Percentiles rank a stretch among this genome's conserved stretches.
phyloP scores from a whole-genome alignment of 441 rosid genomes.

The Euphorbia corollata region DNA sequence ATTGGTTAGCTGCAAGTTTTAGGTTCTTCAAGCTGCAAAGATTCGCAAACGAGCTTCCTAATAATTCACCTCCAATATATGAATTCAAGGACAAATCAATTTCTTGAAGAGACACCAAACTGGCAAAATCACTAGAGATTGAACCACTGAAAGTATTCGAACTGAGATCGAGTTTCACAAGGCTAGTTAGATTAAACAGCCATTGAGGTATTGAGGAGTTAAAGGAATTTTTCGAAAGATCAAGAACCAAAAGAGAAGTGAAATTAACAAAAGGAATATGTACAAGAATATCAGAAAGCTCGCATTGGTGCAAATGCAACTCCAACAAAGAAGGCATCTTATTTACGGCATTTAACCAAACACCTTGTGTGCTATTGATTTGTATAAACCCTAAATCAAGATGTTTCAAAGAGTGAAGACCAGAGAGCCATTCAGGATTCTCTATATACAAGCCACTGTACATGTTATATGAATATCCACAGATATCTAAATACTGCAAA shows the following conservation, averaged over 20 bases:
- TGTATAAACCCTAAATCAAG: slow-evolving; percentile 6
- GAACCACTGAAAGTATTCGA: slow-evolving; percentile 12
- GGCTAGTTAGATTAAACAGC: slow-evolving; percentile 14
- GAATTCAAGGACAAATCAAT: slow-evolving; percentile 8
- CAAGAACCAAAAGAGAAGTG: slow-evolving; percentile 11
- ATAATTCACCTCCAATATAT: slow-evolving; percentile 5
- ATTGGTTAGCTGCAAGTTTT: slow-evolving; percentile 11
- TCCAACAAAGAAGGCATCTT: slow-evolving; percentile 6
- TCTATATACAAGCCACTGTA: background rate
- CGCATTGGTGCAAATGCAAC: slow-evolving; percentile 10
- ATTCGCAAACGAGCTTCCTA: slow-evolving; percentile 3
- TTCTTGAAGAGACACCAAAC: slow-evolving; percentile 10
- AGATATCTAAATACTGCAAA: slow-evolving; percentile 5
- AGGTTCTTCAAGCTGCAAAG: slow-evolving; percentile 16
- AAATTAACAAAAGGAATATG: slow-evolving; percentile 16
- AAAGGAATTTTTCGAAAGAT: slow-evolving; percentile 15
- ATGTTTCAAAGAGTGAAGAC: slow-evolving; percentile 5
- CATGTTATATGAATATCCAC: slow-evolving; percentile 9
- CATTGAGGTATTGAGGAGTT: slow-evolving; percentile 16
- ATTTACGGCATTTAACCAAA: slow-evolving; percentile 16
- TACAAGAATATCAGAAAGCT: slow-evolving; percentile 3
- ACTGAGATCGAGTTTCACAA: slow-evolving; percentile 15
- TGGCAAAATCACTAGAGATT: background rate
- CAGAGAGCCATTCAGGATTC: slow-evolving; percentile 10
- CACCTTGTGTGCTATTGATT: slow-evolving; percentile 10